Conservation (phyloP, 805 yeast genomes). For the Clavispora asparagi region DNA sequence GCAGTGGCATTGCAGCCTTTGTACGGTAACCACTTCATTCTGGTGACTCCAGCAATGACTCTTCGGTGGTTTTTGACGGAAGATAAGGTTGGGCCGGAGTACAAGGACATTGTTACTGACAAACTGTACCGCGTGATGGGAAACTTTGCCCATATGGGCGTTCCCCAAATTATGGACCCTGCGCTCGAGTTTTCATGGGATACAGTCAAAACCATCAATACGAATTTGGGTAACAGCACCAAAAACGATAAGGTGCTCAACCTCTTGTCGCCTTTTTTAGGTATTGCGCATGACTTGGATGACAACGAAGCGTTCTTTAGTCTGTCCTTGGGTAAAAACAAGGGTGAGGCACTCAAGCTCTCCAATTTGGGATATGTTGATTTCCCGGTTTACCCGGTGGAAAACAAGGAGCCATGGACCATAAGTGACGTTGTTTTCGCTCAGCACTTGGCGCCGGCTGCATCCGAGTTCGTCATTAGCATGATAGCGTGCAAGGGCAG, state of each 20-base stretch:
- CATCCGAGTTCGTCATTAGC: conserved; percentile 31
- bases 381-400: conserved; percentile 13
- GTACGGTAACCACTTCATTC: conserved; percentile 21
- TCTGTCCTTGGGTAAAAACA: conserved; percentile 17
- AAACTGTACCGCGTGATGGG: conserved; percentile 25
- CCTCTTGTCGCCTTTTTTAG: conserved; percentile 15
- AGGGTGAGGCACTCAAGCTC: conserved; percentile 28
- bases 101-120: conserved; percentile 14
- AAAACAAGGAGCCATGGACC: conserved; percentile 16
- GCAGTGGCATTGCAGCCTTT: conserved; percentile 26
- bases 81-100: conserved; percentile 10
- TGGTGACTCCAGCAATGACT: conserved; percentile 28
- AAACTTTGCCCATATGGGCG: conserved; percentile 29
- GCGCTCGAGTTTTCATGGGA: conserved; percentile 30
- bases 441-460: conserved; percentile 31
- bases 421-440: conserved; percentile 29
- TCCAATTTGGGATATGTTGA: conserved; percentile 33
- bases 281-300: conserved; percentile 8
- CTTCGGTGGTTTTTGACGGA: conserved; percentile 21
- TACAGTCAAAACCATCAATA: conserved; percentile 17
- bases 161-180: conserved; percentile 28
- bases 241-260: conserved; percentile 22
- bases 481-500: conserved; percentile 26
- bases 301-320: conserved; percentile 22
- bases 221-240: conserved; percentile 14